Evolutionary conservation across 202 grass and related monocot species (phyloP).

Genomic region (Panicum virgatum): DNA sequence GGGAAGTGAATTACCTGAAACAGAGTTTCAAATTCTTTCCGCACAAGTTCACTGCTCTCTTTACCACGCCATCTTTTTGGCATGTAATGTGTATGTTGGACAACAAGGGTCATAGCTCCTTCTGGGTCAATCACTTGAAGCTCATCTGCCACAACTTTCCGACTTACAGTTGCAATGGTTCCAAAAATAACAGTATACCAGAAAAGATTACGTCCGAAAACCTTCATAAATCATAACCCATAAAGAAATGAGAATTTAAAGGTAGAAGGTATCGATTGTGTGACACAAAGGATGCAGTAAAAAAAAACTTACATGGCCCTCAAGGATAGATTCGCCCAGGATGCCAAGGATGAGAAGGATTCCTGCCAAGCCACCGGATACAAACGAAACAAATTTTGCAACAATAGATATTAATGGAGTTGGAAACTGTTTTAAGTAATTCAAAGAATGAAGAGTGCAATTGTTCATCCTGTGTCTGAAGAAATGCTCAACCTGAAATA

Average conservation of each 20-base stretch:
- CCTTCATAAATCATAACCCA: constrained; percentile 48
- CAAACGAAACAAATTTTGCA: constrained; percentile 76
- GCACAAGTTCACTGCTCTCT: constrained; percentile 63
- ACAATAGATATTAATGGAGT: constrained; percentile 65
- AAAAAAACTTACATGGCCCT: constrained; percentile 68
- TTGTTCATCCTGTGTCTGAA: constrained; percentile 74
- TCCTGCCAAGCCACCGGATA: constrained; percentile 71
- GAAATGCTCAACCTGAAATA: constrained; percentile 76
- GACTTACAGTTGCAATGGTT: constrained; percentile 73
- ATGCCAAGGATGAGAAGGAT: constrained; percentile 72
- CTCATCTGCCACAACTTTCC: constrained; percentile 64
- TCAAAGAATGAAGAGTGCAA: constrained; percentile 54
- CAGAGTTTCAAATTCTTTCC: constrained; percentile 71
- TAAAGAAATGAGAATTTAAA: constrained; percentile 23
- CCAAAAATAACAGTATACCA: constrained; percentile 80
- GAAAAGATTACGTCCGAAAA: constrained; percentile 76
- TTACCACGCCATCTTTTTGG: constrained; percentile 77
- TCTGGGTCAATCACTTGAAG: constrained; percentile 74
- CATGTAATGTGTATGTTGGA: constrained; percentile 75
- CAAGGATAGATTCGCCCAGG: constrained; percentile 76
- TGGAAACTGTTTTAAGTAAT: constrained; percentile 83
- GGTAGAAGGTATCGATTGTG: neutral
- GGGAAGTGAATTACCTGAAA: constrained; percentile 58
- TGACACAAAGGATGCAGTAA: neutral
- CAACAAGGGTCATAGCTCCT: constrained; percentile 74